These are phyloP conservation scores for Taiozyma sp. DNA, from an alignment of 1,139 yeast genomes.

Conservation along the genomic window DNA sequence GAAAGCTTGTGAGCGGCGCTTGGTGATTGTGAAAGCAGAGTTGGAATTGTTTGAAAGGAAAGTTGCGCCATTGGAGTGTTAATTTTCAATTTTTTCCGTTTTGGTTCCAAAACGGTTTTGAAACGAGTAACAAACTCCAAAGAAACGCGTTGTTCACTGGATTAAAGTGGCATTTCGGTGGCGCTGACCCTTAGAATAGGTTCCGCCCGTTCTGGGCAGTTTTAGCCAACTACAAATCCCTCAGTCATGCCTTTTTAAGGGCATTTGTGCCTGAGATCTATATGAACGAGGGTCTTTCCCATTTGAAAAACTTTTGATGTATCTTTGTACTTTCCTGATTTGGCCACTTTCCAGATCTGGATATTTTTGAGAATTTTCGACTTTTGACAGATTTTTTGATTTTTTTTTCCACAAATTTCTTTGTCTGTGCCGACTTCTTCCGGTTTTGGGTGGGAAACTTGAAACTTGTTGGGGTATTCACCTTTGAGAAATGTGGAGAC, in stretches of 20 bases:
- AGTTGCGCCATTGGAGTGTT: neutral
- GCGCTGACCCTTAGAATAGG: neutral
- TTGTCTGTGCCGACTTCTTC: neutral
- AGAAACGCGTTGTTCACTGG: neutral
- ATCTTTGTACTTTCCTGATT: slow-evolving; percentile 16
- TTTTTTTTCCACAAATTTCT: neutral
- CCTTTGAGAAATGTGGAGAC: neutral
- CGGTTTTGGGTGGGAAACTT: neutral
- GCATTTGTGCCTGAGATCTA: neutral
- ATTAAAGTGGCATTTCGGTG: neutral
- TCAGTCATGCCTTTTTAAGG: neutral
- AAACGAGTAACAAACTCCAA: neutral
- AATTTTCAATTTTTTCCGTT: neutral
- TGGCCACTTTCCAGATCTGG: slow-evolving; percentile 16
- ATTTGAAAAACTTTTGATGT: slow-evolving; percentile 16
- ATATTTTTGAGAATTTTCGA: slow-evolving; percentile 9
- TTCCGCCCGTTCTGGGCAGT: neutral
- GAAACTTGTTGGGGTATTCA: neutral
- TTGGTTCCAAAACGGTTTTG: neutral
- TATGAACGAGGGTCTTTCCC: too few species aligned
- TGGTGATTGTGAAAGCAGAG: neutral
- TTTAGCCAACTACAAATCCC: neutral
- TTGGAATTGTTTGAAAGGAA: neutral
- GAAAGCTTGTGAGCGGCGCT: neutral
- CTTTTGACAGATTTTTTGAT: neutral